Evolutionary conservation across 2,329 filamentous ascomycete genomes (phyloP), one percentile per base, ranked within the genome.

Genomic region (Colletotrichum zoysiae): DNA sequence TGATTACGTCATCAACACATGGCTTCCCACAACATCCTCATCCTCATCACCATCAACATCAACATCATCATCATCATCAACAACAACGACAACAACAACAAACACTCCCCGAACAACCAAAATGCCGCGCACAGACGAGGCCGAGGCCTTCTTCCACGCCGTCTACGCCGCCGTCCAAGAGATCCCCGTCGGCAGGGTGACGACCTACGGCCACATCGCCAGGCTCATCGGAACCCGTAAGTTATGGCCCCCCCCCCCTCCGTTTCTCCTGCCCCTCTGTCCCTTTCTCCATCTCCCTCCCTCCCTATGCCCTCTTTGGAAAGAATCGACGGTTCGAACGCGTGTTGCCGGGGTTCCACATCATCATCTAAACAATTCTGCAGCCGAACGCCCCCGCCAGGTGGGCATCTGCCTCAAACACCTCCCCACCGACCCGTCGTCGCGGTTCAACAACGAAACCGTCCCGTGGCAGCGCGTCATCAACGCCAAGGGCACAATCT

Each of bases 401-500:
- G 95, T 98, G 8, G 95, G 95, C 65, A 87, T 96, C 58, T 97
- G 93, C 81, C 88, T 98, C 35, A 98, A 97, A 80, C 92, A 97
- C 79, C 89, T 98, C 16, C 89, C 95, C 1, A 78, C 83, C 8
- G 85, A 88, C 69, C 77, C 84, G 0, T 80, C 83, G 0, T 75
- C 79, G 67, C 85, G 82, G 69, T 97, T 92, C 83, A 92, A 97
- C 80, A 85, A 88, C 71, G 85, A 84, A 33, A 98, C 92, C 75
- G 95, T 98, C 4, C 95, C 95, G 0, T 98, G 95, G 95, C 95
- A 98, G 84, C 87, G 96, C 70, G 93, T 98, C 71, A 92, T 98
- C 79, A 97, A 95, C 80, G 85, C 93, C 18, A 95, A 93, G 81
- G 95, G 95, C 30, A 85, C 90, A 71, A 97, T 98, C 75, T 97